phyloP scores from a whole-genome alignment of 1,139 yeast genomes.

The Suhomyces guaymorum region DNA sequence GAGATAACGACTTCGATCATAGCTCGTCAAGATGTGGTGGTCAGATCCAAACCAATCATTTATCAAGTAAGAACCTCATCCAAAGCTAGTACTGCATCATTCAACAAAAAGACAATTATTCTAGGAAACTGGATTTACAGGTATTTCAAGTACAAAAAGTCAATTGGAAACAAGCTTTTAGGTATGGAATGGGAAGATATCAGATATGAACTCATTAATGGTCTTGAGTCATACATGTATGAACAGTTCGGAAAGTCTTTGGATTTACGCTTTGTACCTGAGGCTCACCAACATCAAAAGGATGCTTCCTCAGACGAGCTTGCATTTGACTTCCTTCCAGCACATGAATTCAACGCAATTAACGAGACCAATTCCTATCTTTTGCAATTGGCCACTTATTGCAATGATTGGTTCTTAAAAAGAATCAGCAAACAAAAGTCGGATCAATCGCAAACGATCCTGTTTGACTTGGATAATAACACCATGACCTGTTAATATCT shows the following conservation, averaged over 20 bases:
- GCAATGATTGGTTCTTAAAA: constrained; percentile 29
- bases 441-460: constrained; percentile 4
- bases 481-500: constrained; percentile 16
- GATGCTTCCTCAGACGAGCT: constrained; percentile 15
- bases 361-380: constrained; percentile 36
- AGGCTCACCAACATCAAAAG: constrained; percentile 7
- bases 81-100: constrained; percentile 33
- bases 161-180: constrained; percentile 38
- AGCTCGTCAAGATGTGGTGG: constrained; percentile 25
- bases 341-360: constrained; percentile 37
- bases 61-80: constrained; percentile 34
- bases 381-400: constrained; percentile 29
- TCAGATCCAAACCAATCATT: constrained; percentile 31
- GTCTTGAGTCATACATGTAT: constrained; percentile 39
- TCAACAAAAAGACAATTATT: constrained; percentile 28
- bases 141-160: constrained; percentile 43
- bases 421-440: constrained; percentile 5
- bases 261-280: constrained; percentile 7
- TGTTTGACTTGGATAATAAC: constrained; percentile 33
- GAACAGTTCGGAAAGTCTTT: constrained; percentile 35
- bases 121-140: constrained; percentile 37
- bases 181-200: constrained; percentile 52
- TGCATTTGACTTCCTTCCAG: constrained; percentile 31
- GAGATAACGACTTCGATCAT: constrained; percentile 21
- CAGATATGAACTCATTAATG: constrained; percentile 40